Conservation (phyloP, 345 rosid species). For the Euphorbia lathyris region DNA sequence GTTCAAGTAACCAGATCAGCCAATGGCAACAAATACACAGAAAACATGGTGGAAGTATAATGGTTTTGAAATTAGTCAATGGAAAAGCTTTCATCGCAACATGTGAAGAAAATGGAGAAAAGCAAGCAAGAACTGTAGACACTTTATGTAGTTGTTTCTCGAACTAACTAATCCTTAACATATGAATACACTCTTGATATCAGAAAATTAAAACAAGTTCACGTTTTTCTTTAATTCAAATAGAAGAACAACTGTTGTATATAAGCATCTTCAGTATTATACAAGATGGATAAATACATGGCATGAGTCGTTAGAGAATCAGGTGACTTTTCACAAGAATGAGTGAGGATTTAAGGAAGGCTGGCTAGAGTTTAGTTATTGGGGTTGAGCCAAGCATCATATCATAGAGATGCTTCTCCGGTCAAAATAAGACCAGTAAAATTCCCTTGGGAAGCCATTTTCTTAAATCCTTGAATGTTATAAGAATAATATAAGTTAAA, state of each 20-base stretch:
- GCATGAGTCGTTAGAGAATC: neutral
- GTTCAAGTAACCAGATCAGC: neutral
- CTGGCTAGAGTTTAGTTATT: neutral
- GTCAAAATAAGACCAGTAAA: no score
- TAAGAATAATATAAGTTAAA: neutral
- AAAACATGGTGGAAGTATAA: neutral
- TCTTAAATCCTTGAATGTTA: no score
- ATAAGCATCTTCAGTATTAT: neutral
- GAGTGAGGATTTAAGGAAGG: neutral
- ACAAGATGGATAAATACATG: neutral
- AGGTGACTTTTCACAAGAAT: neutral
- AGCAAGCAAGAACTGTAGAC: neutral
- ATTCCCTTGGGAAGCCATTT: no score
- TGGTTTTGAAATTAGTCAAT: no score
- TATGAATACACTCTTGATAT: neutral
- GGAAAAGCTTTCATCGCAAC: neutral
- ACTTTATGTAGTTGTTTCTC: neutral
- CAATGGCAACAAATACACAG: neutral
- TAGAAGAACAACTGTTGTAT: neutral
- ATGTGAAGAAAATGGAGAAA: neutral
- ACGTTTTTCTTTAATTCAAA: no score
- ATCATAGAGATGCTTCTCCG: neutral
- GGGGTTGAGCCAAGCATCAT: neutral
- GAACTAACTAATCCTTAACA: neutral
- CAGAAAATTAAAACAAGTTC: neutral